Percentiles rank a stretch among this genome's conserved stretches.
phyloP scores from a whole-genome alignment of 2,329 filamentous ascomycete species.

The Plectosphaerella sp. region DNA sequence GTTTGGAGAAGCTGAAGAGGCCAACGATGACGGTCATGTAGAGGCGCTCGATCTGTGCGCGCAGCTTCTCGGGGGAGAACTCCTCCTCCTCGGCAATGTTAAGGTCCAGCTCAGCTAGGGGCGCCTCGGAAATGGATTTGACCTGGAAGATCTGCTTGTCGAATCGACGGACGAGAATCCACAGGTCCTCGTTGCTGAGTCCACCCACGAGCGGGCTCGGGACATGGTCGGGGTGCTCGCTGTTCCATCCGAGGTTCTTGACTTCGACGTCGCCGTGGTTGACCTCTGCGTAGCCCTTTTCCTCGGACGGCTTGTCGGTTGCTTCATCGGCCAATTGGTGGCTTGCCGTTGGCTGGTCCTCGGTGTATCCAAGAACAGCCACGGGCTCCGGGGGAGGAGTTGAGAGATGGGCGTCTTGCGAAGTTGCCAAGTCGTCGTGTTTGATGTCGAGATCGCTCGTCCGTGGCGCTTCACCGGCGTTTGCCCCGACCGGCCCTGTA shows the following conservation, averaged over 20 bases:
- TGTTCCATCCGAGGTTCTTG: constrained; percentile 66
- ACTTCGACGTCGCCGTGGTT: constrained; percentile 51
- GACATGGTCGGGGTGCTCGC: constrained; percentile 47
- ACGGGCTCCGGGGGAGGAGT: constrained; percentile 17
- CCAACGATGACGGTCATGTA: constrained; percentile 76
- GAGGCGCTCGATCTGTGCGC: constrained; percentile 71
- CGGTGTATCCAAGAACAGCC: constrained; percentile 18
- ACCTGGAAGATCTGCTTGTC: constrained; percentile 68
- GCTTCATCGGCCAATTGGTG: constrained; percentile 29
- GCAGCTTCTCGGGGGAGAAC: constrained; percentile 79
- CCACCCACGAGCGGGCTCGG: constrained; percentile 60
- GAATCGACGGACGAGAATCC: constrained; percentile 67
- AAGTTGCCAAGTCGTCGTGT: not conserved
- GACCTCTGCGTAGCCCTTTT: constrained; percentile 41
- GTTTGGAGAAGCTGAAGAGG: constrained; percentile 63
- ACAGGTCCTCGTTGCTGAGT: constrained; percentile 67
- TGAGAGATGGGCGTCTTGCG: not conserved
- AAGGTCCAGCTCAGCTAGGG: constrained; percentile 67
- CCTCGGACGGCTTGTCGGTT: constrained; percentile 20
- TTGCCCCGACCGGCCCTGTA: not conserved
- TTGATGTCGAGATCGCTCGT: not conserved
- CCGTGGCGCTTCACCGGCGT: not conserved
- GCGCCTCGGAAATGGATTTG: constrained; percentile 51
- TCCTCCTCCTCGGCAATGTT: constrained; percentile 80
- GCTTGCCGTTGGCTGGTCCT: constrained; percentile 27